Percentiles rank a stretch among this genome's conserved stretches.
Conservation (phyloP, 140 eudicot species). For the Bidens hawaiensis region DNA sequence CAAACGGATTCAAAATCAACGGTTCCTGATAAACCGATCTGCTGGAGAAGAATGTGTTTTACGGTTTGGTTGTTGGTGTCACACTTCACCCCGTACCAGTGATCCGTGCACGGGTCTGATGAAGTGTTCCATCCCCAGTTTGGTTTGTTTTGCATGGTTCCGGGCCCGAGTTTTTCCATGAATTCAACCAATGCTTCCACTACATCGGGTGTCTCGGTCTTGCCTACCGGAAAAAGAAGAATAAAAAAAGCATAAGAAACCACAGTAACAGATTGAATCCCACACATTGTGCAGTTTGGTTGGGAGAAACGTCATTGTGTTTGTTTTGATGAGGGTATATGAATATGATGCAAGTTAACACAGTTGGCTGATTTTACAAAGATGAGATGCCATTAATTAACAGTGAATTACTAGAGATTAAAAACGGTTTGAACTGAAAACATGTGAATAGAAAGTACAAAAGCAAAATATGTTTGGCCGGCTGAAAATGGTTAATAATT, state of each 20-base stretch:
- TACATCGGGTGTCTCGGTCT: constrained; percentile 31
- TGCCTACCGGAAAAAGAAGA: constrained; percentile 30
- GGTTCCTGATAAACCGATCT: constrained; percentile 35
- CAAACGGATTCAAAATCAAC: constrained; percentile 57
- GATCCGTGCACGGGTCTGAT: constrained; percentile 48
- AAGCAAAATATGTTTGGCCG: constrained; percentile 12
- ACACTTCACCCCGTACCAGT: constrained; percentile 49
- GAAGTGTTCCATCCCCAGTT: constrained; percentile 55
- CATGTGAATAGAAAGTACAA: background rate
- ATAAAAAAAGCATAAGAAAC: constrained; percentile 21
- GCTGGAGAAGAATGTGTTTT: constrained; percentile 45
- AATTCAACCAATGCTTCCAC: constrained; percentile 37
- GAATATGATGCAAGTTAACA: constrained; percentile 26
- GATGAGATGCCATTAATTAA: constrained; percentile 25
- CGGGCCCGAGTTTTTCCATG: constrained; percentile 52
- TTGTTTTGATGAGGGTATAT: constrained; percentile 23
- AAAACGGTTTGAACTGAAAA: constrained; percentile 1
- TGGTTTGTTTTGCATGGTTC: background rate
- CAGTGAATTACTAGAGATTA: constrained; percentile 14
- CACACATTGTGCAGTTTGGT: constrained; percentile 22
- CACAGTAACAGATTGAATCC: constrained; percentile 9
- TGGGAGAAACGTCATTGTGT: constrained; percentile 13
- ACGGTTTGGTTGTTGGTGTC: constrained; percentile 27
- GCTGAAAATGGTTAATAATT: constrained; percentile 6
- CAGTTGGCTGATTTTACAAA: constrained; percentile 40